Evolutionary conservation across 805 yeast genomes (phyloP).

Genomic region (Cephaloascus albidus): DNA sequence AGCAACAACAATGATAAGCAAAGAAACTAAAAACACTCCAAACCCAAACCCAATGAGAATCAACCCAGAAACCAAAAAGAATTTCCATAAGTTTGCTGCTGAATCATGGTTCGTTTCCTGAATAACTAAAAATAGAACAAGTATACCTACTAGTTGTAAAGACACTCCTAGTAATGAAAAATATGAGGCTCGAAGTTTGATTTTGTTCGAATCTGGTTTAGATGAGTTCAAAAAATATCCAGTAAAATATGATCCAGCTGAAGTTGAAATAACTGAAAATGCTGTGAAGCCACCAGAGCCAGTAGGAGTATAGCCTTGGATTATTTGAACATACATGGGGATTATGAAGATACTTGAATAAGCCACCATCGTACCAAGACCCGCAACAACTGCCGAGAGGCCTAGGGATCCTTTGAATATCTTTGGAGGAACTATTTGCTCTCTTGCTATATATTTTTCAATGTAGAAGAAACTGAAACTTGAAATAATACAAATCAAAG

Average conservation of each 20-base stretch:
- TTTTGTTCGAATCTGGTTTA: not conserved
- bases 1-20: slow-evolving; percentile 31
- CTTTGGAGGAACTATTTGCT: slow-evolving; percentile 28
- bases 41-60: slow-evolving; percentile 24
- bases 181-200: not conserved
- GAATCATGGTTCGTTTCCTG: slow-evolving; percentile 6
- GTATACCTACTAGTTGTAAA: slow-evolving; percentile 9
- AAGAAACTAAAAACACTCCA: slow-evolving; percentile 30
- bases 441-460: slow-evolving; percentile 23
- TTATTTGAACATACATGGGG: slow-evolving; percentile 34
- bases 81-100: slow-evolving; percentile 13
- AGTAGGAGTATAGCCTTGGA: slow-evolving; percentile 26
- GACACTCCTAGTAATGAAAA: slow-evolving; percentile 7
- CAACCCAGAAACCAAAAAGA: slow-evolving; percentile 16
- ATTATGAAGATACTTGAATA: slow-evolving; percentile 24
- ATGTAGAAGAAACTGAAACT: slow-evolving; percentile 14
- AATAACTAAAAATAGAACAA: slow-evolving; percentile 4
- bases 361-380: slow-evolving; percentile 25
- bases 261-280: slow-evolving; percentile 26
- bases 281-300: slow-evolving; percentile 29
- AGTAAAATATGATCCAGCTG: slow-evolving; percentile 27
- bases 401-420: slow-evolving; percentile 28
- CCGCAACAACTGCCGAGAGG: slow-evolving; percentile 22
- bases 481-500: slow-evolving; percentile 6
- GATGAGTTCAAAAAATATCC: slow-evolving; percentile 10